phyloP scores from a whole-genome alignment of 306 rosid genomes.

The Citrullus mucosospermus region DNA sequence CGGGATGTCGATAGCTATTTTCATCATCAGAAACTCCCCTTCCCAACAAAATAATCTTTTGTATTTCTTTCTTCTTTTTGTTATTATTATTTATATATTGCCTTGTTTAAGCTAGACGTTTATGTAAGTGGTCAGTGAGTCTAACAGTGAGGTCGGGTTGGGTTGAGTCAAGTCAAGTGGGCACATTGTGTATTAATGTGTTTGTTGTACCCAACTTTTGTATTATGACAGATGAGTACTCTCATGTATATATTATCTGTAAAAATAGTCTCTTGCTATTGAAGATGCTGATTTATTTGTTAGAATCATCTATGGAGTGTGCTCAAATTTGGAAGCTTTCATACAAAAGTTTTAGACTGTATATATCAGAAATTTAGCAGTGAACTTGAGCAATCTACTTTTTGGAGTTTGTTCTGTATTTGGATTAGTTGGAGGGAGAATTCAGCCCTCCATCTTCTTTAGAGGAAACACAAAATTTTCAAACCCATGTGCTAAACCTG shows the following conservation, averaged over 20 bases:
- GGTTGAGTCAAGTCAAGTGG: not conserved
- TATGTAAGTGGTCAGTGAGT: constrained; percentile 24
- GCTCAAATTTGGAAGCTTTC: not conserved
- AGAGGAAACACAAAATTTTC: too few species aligned
- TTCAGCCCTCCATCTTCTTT: too few species aligned
- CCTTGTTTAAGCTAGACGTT: constrained; percentile 21
- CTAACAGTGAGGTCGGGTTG: constrained; percentile 17
- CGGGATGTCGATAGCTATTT: constrained; percentile 24
- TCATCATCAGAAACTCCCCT: constrained; percentile 17
- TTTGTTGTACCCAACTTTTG: constrained; percentile 32
- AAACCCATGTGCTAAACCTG: too few species aligned
- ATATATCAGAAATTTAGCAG: not conserved
- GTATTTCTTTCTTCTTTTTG: not conserved
- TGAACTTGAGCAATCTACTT: not conserved
- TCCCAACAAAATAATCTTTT: constrained; percentile 7
- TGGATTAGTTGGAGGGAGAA: too few species aligned
- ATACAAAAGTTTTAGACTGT: not conserved
- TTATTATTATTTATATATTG: constrained; percentile 23
- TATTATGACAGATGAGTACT: constrained; percentile 25
- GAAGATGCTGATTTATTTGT: constrained; percentile 26
- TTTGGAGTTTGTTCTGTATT: too few species aligned
- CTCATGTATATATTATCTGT: constrained; percentile 57
- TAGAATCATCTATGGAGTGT: not conserved
- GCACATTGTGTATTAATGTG: constrained; percentile 20
- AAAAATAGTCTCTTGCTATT: constrained; percentile 36